Evolutionary conservation across 257 asterid species (phyloP), one percentile per base, ranked within the genome.

Genomic region (Ehretia macrophylla): DNA sequence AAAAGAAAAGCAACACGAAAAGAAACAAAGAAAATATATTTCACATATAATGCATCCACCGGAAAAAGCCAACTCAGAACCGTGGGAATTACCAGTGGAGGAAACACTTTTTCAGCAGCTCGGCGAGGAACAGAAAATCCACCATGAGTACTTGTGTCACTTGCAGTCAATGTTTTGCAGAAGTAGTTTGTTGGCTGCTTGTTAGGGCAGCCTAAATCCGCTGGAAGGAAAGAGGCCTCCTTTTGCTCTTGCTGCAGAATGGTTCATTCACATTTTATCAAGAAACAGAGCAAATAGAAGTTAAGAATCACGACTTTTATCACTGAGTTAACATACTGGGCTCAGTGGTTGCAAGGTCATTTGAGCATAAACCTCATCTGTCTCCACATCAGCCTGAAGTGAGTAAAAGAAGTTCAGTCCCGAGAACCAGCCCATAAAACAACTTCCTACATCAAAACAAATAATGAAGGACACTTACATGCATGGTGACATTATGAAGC

Each of bases 101-200:
- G 95, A 58, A 86, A 86, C 55, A 86, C 95, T 84, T 86, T 86
- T 55, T 86, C 95, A 16, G 95, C 95, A 17, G 95, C 85, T 38
- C 95, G 93, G 0, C 95, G 95, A 1, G 95, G 95, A 70, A 86
- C 95, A 14, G 95, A 86, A 72, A 86, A 86, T 52, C 95, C 95
- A 40, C 95, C 95, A 62, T 86, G 95, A 42, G 93, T 86, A 63
- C 95, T 86, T 14, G 95, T 86, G 58, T 86, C 95, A 53, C 95
- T 86, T 5, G 95, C 92, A 1, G 92, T 86, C 76, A 86, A 74
- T 60, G 84, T 86, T 67, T 86, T 86, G 80, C 95, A 86, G 76
- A 86, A 86, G 82, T 86, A 86, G 62, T 81, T 86, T 0, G 77
- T 83, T n/a, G 95, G 95, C 77, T 86, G 95, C 69, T 78, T 86